Evolutionary conservation across 495 filamentous ascomycete species (phyloP).

Genomic region (Sordaria brevicollis): DNA sequence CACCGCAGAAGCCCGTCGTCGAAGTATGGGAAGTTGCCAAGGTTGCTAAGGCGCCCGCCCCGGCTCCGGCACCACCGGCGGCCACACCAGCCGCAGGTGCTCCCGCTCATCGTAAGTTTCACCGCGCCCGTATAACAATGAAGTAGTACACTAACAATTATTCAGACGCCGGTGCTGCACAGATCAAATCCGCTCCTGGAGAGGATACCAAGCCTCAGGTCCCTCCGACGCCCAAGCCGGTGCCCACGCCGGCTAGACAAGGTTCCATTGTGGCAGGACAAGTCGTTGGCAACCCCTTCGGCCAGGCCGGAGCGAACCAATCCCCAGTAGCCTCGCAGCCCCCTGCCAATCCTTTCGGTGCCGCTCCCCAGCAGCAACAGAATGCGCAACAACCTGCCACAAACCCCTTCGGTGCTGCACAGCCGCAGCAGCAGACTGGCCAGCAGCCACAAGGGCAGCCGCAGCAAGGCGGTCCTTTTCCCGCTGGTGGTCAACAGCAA

Average conservation of each 20-base stretch:
- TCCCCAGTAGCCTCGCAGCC: background rate
- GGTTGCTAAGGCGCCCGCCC: slow-evolving; percentile 49
- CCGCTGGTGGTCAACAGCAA: background rate
- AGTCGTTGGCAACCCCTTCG: slow-evolving; percentile 13
- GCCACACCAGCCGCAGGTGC: slow-evolving; percentile 20
- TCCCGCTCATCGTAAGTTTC: slow-evolving; percentile 4
- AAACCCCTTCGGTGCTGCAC: background rate
- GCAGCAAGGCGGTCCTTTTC: background rate
- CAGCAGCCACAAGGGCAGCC: background rate
- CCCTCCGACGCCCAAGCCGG: background rate
- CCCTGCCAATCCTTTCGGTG: background rate
- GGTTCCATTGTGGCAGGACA: background rate
- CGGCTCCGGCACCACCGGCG: slow-evolving; percentile 23
- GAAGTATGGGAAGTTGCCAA: slow-evolving; percentile 82
- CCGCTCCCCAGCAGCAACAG: slow-evolving; percentile 1
- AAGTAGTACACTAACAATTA: slow-evolving; percentile 9
- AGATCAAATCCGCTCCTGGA: slow-evolving; percentile 6
- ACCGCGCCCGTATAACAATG: background rate
- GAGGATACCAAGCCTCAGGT: slow-evolving; percentile 12
- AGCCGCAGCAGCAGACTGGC: background rate
- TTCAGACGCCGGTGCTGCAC: slow-evolving; percentile 5
- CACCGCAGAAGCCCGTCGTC: slow-evolving; percentile 64
- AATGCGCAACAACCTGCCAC: background rate
- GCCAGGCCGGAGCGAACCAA: slow-evolving; percentile 5
- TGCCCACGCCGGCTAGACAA: background rate